Percentiles rank a stretch among this genome's conserved stretches.
phyloP scores from a whole-genome alignment of 805 yeast genomes.

The Ogataea nakhonphanomensis region DNA sequence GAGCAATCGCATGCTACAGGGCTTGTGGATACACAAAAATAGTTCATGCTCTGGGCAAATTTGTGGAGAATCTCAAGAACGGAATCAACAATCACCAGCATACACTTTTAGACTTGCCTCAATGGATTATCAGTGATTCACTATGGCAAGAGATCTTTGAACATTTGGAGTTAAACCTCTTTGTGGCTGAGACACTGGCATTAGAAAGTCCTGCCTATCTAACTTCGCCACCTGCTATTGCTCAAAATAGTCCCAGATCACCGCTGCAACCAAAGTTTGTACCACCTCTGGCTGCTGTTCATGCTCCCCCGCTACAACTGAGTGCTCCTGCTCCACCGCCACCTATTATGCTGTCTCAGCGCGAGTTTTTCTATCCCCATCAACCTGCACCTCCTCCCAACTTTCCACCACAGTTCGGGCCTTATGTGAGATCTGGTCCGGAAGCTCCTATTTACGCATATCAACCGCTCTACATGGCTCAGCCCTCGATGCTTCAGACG shows the following conservation, averaged over 20 bases:
- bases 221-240: not conserved
- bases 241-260: not conserved
- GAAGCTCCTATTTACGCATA: not conserved
- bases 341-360: not conserved
- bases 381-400: not conserved
- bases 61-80: constrained; percentile 37
- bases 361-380: not conserved
- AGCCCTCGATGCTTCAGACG: not conserved
- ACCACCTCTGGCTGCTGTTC: not conserved
- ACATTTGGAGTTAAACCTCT: not conserved
- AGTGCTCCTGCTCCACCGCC: not conserved
- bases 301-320: not conserved
- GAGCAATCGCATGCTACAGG: constrained; percentile 50
- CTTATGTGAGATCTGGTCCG: not conserved
- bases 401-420: not conserved
- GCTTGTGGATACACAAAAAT: constrained; percentile 43
- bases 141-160: not conserved
- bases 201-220: too few relatives aligned
- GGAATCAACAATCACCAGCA: not conserved
- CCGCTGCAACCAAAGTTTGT: not conserved
- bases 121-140: not conserved
- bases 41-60: constrained; percentile 40
- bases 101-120: not conserved
- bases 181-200: not conserved
- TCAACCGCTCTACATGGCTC: not conserved